Conservation (phyloP, 306 rosid species). For the Urtica urens region DNA sequence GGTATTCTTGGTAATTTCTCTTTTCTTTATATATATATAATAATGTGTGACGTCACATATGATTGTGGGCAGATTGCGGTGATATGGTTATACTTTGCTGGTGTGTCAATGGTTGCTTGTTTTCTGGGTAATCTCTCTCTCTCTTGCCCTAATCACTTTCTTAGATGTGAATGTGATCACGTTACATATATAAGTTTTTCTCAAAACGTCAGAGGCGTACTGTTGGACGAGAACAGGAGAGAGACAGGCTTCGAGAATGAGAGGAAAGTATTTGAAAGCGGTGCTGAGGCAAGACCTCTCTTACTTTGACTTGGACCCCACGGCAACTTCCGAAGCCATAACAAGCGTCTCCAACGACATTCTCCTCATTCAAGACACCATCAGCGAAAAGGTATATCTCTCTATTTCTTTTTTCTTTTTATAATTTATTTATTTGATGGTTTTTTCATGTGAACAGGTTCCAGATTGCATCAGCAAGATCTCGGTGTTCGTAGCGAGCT, state of each 20-base stretch:
- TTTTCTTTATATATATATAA: no score
- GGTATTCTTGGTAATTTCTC: no score
- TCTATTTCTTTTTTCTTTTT: not conserved
- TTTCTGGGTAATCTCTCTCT: conserved; percentile 6
- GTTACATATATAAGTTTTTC: no score
- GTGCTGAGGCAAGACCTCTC: conserved; percentile 22
- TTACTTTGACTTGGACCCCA: conserved; percentile 12
- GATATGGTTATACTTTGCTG: not conserved
- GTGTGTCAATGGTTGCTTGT: conserved; percentile 6
- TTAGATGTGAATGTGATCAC: no score
- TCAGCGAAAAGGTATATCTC: conserved; percentile 18
- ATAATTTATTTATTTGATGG: not conserved
- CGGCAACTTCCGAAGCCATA: conserved; percentile 17
- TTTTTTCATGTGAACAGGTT: not conserved
- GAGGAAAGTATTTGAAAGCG: conserved; percentile 22
- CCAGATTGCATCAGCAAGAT: conserved; percentile 4
- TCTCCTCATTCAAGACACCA: conserved; percentile 20
- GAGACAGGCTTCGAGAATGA: conserved; percentile 27
- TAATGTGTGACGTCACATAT: not conserved
- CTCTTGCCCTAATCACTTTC: no score
- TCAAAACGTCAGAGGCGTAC: conserved; percentile 20
- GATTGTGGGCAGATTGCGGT: not conserved
- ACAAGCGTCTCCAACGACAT: conserved; percentile 20
- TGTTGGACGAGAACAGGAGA: conserved; percentile 35
- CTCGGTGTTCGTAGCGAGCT: not conserved